phyloP scores from a whole-genome alignment of 352 stramenopile genomes.

The Vaucheria bursata region DNA sequence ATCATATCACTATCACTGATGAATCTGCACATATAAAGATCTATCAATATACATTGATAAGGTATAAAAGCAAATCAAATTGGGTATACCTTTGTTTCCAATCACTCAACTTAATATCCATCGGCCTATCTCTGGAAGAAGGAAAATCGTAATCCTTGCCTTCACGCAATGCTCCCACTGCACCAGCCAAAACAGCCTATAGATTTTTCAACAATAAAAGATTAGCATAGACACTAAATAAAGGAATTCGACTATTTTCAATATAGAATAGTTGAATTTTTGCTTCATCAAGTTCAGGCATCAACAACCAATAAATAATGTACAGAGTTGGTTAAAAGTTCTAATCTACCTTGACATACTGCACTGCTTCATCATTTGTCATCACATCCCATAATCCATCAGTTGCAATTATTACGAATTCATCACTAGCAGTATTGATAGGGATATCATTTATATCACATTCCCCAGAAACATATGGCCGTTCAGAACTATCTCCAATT shows the following conservation, averaged over 20 bases:
- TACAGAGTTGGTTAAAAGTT: not conserved
- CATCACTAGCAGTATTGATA: slow-evolving; percentile 39
- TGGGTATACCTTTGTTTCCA: slow-evolving; percentile 59
- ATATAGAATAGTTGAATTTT: not conserved
- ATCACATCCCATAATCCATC: slow-evolving; percentile 88
- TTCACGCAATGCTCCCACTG: slow-evolving; percentile 24
- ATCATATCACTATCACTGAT: slow-evolving; percentile 76
- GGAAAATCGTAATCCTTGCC: not conserved
- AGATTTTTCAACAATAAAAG: not conserved
- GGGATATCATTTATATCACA: slow-evolving; percentile 66
- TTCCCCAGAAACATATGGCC: slow-evolving; percentile 63
- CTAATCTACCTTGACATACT: slow-evolving; percentile 63
- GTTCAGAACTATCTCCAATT: slow-evolving; percentile 73
- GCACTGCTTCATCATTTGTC: slow-evolving; percentile 73
- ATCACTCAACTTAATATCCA: slow-evolving; percentile 68
- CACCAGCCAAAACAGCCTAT: slow-evolving; percentile 32
- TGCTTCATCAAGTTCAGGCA: not conserved
- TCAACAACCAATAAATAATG: not conserved
- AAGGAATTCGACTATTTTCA: not conserved
- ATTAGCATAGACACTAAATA: not conserved
- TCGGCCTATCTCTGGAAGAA: slow-evolving; percentile 49
- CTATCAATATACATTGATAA: not conserved
- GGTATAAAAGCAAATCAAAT: not conserved
- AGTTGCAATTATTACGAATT: slow-evolving; percentile 82
- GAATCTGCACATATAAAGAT: slow-evolving; percentile 57